Conservation (phyloP, 169 alveolate species). For the Babesia microti region DNA sequence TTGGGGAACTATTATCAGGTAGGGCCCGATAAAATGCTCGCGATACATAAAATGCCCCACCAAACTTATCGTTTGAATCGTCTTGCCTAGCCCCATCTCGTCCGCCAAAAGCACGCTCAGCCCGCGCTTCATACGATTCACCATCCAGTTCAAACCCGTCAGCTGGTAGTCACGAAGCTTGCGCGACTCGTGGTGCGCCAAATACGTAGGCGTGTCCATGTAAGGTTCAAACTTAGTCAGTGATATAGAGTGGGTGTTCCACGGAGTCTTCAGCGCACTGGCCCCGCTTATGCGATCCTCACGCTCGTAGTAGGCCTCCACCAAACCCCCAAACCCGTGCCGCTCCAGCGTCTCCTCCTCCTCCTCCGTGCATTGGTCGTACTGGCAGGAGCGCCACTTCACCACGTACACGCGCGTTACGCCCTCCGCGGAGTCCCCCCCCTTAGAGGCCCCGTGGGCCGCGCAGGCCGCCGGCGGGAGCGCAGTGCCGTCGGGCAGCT, state of each 20-base stretch:
- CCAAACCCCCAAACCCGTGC: constrained; percentile 61
- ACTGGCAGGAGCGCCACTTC: constrained; percentile 78
- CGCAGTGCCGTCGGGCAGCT: constrained; percentile 17
- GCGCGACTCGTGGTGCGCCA: constrained; percentile 46
- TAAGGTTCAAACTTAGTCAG: constrained; percentile 78
- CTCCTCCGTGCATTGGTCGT: constrained; percentile 82
- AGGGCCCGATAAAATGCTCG: constrained; percentile 79
- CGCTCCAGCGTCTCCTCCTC: constrained; percentile 64
- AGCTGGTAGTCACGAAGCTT: constrained; percentile 86
- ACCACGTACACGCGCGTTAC: constrained; percentile 56
- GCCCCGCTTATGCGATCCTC: constrained; percentile 61
- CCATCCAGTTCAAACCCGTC: constrained; percentile 89
- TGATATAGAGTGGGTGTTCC: constrained; percentile 66
- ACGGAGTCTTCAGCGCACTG: constrained; percentile 53
- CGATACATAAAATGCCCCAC: constrained; percentile 73
- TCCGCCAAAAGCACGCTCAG: constrained; percentile 86
- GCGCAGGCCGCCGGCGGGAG: constrained; percentile 13
- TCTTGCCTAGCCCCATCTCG: constrained; percentile 92
- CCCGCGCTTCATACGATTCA: constrained; percentile 84
- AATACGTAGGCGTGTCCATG: constrained; percentile 70
- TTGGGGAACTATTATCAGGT: constrained; percentile 88
- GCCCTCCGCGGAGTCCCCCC: no score
- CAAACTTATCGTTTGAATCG: constrained; percentile 86
- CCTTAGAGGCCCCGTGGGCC: no score
- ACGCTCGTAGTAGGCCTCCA: constrained; percentile 61